Conservation (phyloP, 2,329 filamentous ascomycete genomes). For the Ophiosphaerella narmari region DNA sequence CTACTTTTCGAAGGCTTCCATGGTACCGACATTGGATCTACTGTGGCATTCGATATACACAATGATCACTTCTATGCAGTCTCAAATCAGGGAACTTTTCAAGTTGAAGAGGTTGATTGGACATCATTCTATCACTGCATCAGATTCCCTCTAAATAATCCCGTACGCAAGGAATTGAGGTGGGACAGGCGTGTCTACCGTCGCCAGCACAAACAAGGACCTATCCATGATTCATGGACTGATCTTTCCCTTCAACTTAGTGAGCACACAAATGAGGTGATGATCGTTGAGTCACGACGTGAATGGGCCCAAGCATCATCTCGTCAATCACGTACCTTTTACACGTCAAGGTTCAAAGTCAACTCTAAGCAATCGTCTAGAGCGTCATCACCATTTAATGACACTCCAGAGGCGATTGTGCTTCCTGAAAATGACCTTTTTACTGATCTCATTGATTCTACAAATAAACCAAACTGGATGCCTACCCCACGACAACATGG, state of each 20-base stretch:
- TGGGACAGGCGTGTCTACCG: slow-evolving; percentile 63
- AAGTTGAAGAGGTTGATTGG: slow-evolving; percentile 68
- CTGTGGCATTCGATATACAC: slow-evolving; percentile 73
- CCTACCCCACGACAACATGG: slow-evolving; percentile 46
- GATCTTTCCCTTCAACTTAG: slow-evolving; percentile 66
- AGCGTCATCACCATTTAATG: slow-evolving; percentile 7
- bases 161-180: slow-evolving; percentile 49
- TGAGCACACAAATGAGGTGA: slow-evolving; percentile 61
- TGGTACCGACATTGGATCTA: slow-evolving; percentile 68
- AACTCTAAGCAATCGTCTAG: slow-evolving; percentile 13
- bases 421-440: slow-evolving; percentile 38
- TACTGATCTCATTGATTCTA: slow-evolving; percentile 28
- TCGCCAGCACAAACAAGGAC: slow-evolving; percentile 69
- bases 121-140: slow-evolving; percentile 72
- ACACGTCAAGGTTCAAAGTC: slow-evolving; percentile 61
- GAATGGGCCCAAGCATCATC: slow-evolving; percentile 66
- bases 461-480: slow-evolving; percentile 47
- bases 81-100: slow-evolving; percentile 67
- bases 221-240: slow-evolving; percentile 76
- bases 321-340: slow-evolving; percentile 67
- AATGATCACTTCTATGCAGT: slow-evolving; percentile 70
- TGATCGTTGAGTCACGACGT: slow-evolving; percentile 69
- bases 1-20: slow-evolving; percentile 63
- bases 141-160: slow-evolving; percentile 61
- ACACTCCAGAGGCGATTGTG: slow-evolving; percentile 5